Percentiles rank a stretch among this genome's conserved stretches.
Evolutionary conservation across 345 rosid genomes (phyloP).

Genomic region (Bretschneidera sinensis): DNA sequence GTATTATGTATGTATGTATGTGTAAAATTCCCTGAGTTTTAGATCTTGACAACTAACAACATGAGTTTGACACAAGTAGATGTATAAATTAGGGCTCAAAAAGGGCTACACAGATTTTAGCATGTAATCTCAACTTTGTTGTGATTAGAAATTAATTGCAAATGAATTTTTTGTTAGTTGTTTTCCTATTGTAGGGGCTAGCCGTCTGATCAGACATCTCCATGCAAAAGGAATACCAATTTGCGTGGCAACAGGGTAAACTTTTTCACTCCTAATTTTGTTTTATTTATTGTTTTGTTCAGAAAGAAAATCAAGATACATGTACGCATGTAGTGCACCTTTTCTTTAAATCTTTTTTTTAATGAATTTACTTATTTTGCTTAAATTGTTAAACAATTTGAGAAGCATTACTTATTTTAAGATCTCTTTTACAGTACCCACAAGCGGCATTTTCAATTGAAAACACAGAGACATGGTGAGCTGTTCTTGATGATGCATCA

Average conservation of each 20-base stretch:
- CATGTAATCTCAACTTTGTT: no score
- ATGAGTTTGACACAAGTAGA: background rate
- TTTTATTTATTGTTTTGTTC: slow-evolving; percentile 6
- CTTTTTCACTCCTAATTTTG: slow-evolving; percentile 7
- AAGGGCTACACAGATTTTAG: no score
- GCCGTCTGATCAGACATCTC: slow-evolving; percentile 64
- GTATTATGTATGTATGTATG: no score
- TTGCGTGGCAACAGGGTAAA: slow-evolving; percentile 78
- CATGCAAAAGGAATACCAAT: slow-evolving; percentile 80
- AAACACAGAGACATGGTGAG: slow-evolving; percentile 71
- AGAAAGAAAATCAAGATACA: background rate
- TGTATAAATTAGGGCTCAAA: background rate
- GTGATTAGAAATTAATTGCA: background rate
- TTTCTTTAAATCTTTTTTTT: no score
- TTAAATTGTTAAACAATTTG: slow-evolving; percentile 2
- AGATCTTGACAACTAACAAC: background rate
- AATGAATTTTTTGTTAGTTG: background rate
- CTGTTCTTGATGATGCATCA: slow-evolving; percentile 94
- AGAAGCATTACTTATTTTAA: background rate
- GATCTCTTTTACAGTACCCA: slow-evolving; percentile 53
- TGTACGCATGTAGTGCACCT: background rate
- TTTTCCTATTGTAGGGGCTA: slow-evolving; percentile 53
- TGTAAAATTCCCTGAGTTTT: no score
- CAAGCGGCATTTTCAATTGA: slow-evolving; percentile 67
- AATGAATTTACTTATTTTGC: background rate